Evolutionary conservation across 2,329 filamentous ascomycete genomes (phyloP).

Genomic region (Grosmannia clavigera): DNA sequence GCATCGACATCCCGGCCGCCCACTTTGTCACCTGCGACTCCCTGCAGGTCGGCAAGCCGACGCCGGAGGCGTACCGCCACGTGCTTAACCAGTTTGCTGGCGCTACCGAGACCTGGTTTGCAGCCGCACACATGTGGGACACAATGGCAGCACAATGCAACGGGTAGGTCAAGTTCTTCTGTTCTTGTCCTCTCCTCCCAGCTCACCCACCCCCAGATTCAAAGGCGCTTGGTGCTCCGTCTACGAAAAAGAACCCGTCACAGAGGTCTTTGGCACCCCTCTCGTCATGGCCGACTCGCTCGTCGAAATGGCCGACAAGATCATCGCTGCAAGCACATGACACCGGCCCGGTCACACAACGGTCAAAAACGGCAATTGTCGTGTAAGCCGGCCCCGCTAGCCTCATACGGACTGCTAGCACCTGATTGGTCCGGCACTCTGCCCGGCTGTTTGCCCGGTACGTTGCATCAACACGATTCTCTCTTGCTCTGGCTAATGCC

Average conservation of each 20-base stretch:
- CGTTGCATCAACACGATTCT: background rate
- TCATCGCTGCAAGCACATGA: background rate
- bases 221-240: conserved; percentile 37
- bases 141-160: too few relatives aligned
- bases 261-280: conserved; percentile 35
- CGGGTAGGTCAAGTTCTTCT: too few relatives aligned
- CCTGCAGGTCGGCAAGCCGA: conserved; percentile 33
- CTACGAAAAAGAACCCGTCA: conserved; percentile 34
- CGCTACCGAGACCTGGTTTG: too few relatives aligned
- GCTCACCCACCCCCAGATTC: conserved; percentile 18
- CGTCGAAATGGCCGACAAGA: conserved; percentile 29
- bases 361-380: background rate
- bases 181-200: too few relatives aligned
- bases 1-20: conserved; percentile 14
- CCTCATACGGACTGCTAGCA: background rate
- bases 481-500: background rate
- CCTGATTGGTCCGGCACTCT: background rate
- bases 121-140: too few relatives aligned
- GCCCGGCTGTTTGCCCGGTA: background rate
- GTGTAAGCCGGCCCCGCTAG: background rate
- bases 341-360: background rate
- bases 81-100: conserved; percentile 15
- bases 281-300: conserved; percentile 33
- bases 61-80: conserved; percentile 29
- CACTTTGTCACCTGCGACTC: conserved; percentile 37